Percentiles rank a stretch among this genome's conserved stretches.
Conservation (phyloP, 177 flowering plant genomes). For the Vitis hybrid region DNA sequence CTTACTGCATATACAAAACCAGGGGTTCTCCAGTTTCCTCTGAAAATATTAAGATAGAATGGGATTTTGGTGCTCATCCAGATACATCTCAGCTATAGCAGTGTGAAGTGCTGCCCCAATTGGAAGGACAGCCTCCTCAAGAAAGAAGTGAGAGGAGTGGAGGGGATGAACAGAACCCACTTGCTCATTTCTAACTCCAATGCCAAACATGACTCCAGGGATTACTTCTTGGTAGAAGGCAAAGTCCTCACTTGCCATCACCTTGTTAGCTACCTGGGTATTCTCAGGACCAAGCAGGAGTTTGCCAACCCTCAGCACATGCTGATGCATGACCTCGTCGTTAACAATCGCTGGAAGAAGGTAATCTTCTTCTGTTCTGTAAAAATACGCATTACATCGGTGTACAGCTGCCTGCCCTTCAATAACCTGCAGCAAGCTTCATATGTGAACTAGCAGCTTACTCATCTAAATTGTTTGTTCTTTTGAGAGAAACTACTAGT, state of each 20-base stretch:
- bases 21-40: not conserved
- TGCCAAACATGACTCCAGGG: conserved; percentile 63
- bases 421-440: conserved; percentile 49
- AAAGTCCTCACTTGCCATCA: conserved; percentile 93
- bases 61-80: conserved; percentile 38
- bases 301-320: conserved; percentile 52
- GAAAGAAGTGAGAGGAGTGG: conserved; percentile 76
- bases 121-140: conserved; percentile 85
- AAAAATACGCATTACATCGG: conserved; percentile 51
- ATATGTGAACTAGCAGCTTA: not conserved
- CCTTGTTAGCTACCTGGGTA: conserved; percentile 34
- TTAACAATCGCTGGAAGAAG: conserved; percentile 64
- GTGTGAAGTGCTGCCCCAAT: conserved; percentile 78
- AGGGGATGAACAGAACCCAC: conserved; percentile 64
- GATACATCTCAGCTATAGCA: conserved; percentile 64
- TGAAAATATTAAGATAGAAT: not conserved
- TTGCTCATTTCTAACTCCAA: conserved; percentile 75
- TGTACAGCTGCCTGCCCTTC: conserved; percentile 65
- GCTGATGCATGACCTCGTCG: conserved; percentile 50
- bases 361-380: conserved; percentile 43
- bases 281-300: conserved; percentile 59
- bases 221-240: conserved; percentile 73
- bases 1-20: no score
- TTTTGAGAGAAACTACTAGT: not conserved
- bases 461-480: not conserved